A percentile compares a stretch with the other conserved stretches of the same genome.
phyloP scores from a whole-genome alignment of 805 yeast genomes.

The Metschnikowia lachancei region DNA sequence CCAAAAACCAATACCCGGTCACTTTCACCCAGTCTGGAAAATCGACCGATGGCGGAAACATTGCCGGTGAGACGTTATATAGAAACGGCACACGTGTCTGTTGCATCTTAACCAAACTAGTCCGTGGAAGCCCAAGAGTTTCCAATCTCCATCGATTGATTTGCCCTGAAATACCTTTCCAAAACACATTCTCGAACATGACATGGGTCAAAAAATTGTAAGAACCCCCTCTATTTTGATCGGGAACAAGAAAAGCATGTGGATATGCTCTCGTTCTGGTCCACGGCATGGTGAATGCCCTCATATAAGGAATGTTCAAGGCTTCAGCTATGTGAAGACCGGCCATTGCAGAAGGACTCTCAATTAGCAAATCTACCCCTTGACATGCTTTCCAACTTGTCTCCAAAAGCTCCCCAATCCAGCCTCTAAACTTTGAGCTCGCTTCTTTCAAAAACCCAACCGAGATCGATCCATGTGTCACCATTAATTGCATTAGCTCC shows the following conservation, averaged over 20 bases:
- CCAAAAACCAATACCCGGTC: slow-evolving; percentile 93
- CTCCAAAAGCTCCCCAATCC: slow-evolving; percentile 72
- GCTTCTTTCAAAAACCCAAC: slow-evolving; percentile 84
- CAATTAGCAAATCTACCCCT: slow-evolving; percentile 77
- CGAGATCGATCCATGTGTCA: slow-evolving; percentile 82
- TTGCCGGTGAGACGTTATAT: slow-evolving; percentile 83
- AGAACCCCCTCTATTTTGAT: slow-evolving; percentile 87
- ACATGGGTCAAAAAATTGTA: slow-evolving; percentile 92
- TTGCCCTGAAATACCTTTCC: slow-evolving; percentile 88
- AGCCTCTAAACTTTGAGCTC: slow-evolving; percentile 67
- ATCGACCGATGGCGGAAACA: slow-evolving; percentile 90
- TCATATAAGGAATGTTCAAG: slow-evolving; percentile 78
- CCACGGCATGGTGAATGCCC: slow-evolving; percentile 99
- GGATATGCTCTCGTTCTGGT: slow-evolving; percentile 93
- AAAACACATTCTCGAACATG: slow-evolving; percentile 85
- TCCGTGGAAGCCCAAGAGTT: slow-evolving; percentile 59
- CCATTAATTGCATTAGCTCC: slow-evolving; percentile 89
- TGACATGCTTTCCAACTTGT: slow-evolving; percentile 89
- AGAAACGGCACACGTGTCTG: slow-evolving; percentile 82
- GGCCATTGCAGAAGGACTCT: slow-evolving; percentile 95
- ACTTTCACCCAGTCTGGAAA: slow-evolving; percentile 94
- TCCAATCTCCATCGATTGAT: slow-evolving; percentile 85
- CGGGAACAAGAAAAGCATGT: slow-evolving; percentile 94
- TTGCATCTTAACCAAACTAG: slow-evolving; percentile 67
- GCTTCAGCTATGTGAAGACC: slow-evolving; percentile 96